Evolutionary conservation across 257 asterid species (phyloP), one percentile per base, ranked within the genome.

Genomic region (Striga asiatica): DNA sequence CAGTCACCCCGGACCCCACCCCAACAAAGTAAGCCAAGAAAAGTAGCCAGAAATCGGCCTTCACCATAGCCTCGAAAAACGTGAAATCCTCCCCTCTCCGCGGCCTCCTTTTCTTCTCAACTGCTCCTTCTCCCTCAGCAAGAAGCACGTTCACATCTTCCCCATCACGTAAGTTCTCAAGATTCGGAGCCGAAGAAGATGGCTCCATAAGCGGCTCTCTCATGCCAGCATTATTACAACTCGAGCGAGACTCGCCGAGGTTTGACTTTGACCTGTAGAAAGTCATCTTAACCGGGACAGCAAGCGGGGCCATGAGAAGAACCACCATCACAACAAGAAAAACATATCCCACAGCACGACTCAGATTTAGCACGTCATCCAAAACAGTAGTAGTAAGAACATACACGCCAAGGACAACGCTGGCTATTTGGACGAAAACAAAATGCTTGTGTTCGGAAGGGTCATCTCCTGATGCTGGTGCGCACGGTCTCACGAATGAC

Each of bases 11-110:
- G 10, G 92, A 71, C 24, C 88, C 92, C 48, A 81, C 88, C 12
- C 95, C 93, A 14, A 76, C 72, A 68, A 85, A 81, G 61, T 76
- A 75, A 31, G 82, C 88, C 53, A 78, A 54, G 66, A 79, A 81
- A 3, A 85, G 66, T 35, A 80, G 85, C 95, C 93, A 85, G 70
- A 85, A 85, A 64, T 85, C 95, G 22, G 88, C 89, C 66, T 79
- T 85, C 9, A 77, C 60, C 61, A 81, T 14, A 18, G 92, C 95
- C 66, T 85, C 89, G 9, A 31, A 21, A 54, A 81, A 72, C 22
- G 66, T 67, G 59, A 85, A 85, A 68, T 85, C 89, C 1, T 79
- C 93, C 13, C 88, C 86, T 74, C 86, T 68, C 61, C 95, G 74
- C 1, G 92, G 92, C 27, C 79, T 70, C 62, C 74, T 77, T 68